Conservation (phyloP, 768 basidiomycete genomes). For the Boletus coccyginus region DNA sequence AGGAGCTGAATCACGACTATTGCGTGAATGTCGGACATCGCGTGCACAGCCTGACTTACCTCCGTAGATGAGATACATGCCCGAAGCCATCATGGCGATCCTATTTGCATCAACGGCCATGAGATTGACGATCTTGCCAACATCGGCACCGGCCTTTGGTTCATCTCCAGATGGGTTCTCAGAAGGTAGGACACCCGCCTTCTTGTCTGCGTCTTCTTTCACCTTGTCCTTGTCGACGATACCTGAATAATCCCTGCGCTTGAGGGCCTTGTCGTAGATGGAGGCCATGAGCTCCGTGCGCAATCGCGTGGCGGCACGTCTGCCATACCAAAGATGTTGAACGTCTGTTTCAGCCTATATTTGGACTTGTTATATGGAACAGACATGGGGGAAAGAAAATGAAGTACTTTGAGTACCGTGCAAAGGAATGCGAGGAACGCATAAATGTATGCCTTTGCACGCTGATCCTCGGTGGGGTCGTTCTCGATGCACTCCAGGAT, state of each 20-base stretch:
- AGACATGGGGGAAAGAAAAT: neutral
- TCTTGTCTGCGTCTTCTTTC: constrained; percentile 23
- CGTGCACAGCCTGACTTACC: constrained; percentile 32
- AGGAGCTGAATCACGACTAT: constrained; percentile 44
- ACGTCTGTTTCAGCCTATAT: constrained; percentile 59
- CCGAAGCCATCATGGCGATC: constrained; percentile 53
- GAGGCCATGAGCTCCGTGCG: constrained; percentile 79
- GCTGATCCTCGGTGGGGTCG: constrained; percentile 45
- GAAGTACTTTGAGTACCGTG: constrained; percentile 32
- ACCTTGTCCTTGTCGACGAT: constrained; percentile 53
- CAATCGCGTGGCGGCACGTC: constrained; percentile 71
- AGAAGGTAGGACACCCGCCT: constrained; percentile 11
- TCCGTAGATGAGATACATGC: constrained; percentile 65
- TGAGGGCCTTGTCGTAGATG: constrained; percentile 87
- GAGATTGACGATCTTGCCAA: constrained; percentile 87
- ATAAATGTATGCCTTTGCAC: constrained; percentile 69
- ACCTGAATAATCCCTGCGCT: constrained; percentile 81
- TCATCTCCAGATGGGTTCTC: constrained; percentile 39
- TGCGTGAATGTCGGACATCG: neutral
- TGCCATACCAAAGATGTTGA: constrained; percentile 77
- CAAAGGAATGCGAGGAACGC: constrained; percentile 73
- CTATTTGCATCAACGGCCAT: constrained; percentile 80
- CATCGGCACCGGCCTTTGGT: constrained; percentile 74
- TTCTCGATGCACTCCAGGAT: constrained; percentile 58
- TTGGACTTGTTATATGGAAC: neutral